Evolutionary conservation across 2,329 filamentous ascomycete species (phyloP).

Genomic region (Cytospora paraplurivora): DNA sequence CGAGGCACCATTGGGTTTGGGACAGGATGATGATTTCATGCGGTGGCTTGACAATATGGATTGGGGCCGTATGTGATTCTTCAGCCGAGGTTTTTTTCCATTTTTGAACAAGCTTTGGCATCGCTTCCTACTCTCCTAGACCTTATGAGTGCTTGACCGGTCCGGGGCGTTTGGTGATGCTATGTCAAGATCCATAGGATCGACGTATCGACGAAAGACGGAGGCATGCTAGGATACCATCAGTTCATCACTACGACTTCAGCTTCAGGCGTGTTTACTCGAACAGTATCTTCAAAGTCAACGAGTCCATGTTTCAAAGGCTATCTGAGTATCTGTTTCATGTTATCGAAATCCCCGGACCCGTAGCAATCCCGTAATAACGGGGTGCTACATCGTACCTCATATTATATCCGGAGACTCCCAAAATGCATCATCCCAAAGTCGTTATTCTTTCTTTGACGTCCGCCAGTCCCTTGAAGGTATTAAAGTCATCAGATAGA

Average conservation of each 20-base stretch:
- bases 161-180: neutral
- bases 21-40: slow-evolving; percentile 40
- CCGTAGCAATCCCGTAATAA: neutral
- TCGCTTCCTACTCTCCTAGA: neutral
- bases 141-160: neutral
- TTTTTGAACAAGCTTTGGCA: too few species aligned
- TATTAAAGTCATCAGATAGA: neutral
- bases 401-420: neutral
- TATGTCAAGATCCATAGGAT: neutral
- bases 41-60: slow-evolving; percentile 40
- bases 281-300: neutral
- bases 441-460: neutral
- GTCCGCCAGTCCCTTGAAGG: neutral
- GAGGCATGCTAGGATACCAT: too few species aligned
- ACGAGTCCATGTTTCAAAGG: neutral
- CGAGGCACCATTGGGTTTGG: slow-evolving; percentile 35
- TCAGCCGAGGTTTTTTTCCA: neutral
- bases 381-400: neutral
- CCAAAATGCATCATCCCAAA: neutral
- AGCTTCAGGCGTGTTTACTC: neutral
- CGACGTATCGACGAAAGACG: too few species aligned
- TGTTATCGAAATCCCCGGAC: neutral
- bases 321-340: neutral
- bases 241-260: neutral
- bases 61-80: slow-evolving; percentile 32